Base-by-base conservation (phyloP, 768 basidiomycete genomes). In the Boletales sp. region DNA sequence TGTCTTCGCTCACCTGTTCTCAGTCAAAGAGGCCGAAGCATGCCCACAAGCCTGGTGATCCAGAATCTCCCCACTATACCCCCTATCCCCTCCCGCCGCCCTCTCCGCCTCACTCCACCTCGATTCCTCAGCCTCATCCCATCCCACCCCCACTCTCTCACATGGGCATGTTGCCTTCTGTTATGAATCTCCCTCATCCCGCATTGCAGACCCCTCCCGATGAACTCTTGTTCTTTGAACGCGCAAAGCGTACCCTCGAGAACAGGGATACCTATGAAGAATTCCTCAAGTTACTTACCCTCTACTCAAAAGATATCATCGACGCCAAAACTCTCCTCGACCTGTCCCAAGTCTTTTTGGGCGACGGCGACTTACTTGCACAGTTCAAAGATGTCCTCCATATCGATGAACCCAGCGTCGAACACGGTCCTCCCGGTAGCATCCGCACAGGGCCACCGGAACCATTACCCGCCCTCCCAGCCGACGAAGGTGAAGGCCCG, bases 201-300 rank as follows among this genome's bases (percentile, higher is more conserved):
- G 48, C 62, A 37, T 67, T 70, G 1, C 70, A 70, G 48, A 61
- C 70, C 19, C 62, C 81, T 2, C 77, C 80, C 11, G 88, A 91
- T 53, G 93, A 96, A 62, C 79, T 94, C 31, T 73, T 87, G 12
- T 98, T 98, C 77, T 98, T 98, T 63, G 96, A 98, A 63, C 83
- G 90, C 37, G 90, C 93, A 55, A 95, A 89, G 69, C 86, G 84
- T 57, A 74, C 82, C 0, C 69, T 92, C 8, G 90, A 90, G 63
- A 81, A 74, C 65, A 78, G 81, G 52, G 87, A 87, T 46, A 77
- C 82, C 34, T 92, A 90, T 60, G 93, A 96, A 60, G 95, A 98
- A 58, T 98, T 98, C 69, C 73, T 98, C 61, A 97, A 95, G 72
- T 75, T 98, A 25, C 78, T 98, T 45, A 87, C 84, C 64, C 76